phyloP scores from a whole-genome alignment of 106 monocot species.

The Hemerocallis citrina region DNA sequence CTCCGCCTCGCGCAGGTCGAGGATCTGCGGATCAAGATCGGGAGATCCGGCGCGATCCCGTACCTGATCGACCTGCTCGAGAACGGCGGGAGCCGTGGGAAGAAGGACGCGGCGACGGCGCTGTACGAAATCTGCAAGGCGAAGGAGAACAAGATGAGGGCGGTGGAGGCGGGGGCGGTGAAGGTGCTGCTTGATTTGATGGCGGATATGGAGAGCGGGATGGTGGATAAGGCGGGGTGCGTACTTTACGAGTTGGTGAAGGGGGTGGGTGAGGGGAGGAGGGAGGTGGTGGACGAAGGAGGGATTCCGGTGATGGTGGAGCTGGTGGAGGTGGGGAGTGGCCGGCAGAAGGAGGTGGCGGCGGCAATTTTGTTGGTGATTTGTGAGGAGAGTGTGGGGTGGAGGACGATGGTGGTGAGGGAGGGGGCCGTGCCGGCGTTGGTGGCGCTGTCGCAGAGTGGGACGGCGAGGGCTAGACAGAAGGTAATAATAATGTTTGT shows the following conservation, averaged over 20 bases:
- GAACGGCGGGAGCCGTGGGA: constrained; percentile 44
- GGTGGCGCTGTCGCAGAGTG: constrained; percentile 37
- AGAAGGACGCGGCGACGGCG: constrained; percentile 85
- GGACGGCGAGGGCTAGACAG: constrained; percentile 17
- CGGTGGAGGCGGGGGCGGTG: constrained; percentile 56
- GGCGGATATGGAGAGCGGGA: constrained; percentile 67
- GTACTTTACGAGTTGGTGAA: constrained; percentile 49
- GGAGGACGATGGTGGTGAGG: constrained; percentile 13
- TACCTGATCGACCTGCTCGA: constrained; percentile 54
- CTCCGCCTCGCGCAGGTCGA: constrained; percentile 62
- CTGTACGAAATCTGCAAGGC: constrained; percentile 52
- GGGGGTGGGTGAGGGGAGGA: constrained; percentile 20
- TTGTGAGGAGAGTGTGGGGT: constrained; percentile 22
- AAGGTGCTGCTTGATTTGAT: constrained; percentile 65
- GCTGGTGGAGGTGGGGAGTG: constrained; percentile 37
- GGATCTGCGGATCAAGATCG: constrained; percentile 44
- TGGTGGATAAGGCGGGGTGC: constrained; percentile 77
- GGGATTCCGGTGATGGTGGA: constrained; percentile 55
- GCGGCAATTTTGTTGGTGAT: constrained; percentile 19
- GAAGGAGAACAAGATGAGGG: constrained; percentile 56
- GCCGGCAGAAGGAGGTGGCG: constrained; percentile 36
- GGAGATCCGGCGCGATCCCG: constrained; percentile 66
- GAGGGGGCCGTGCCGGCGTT: constrained; percentile 47
- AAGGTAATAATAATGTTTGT: too few species aligned
- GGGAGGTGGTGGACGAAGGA: constrained; percentile 39